phyloP scores from a whole-genome alignment of 768 basidiomycete genomes.

The Pulveroboletus sp. region DNA sequence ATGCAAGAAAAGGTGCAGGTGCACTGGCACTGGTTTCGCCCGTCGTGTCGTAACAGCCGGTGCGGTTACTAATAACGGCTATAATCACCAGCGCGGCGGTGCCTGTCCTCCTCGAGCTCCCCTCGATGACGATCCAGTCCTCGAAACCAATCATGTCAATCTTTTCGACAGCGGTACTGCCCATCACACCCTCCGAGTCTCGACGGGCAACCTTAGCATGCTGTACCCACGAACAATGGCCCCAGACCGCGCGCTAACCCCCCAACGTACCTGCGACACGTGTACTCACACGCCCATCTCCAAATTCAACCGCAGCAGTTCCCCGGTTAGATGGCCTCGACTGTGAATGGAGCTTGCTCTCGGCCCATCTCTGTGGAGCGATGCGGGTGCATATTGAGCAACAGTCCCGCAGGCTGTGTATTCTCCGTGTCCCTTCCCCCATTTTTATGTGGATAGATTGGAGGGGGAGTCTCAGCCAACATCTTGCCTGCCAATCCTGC shows the following conservation, averaged over 20 bases:
- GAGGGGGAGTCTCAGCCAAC: constrained; percentile 6
- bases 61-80: constrained; percentile 26
- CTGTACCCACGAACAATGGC: constrained; percentile 1
- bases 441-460: constrained; percentile 19
- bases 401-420: constrained; percentile 1
- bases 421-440: constrained; percentile 2
- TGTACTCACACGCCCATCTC: constrained; percentile 33
- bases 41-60: constrained; percentile 31
- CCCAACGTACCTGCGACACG: constrained; percentile 29
- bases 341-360: constrained; percentile 4
- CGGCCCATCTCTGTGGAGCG: constrained; percentile 14
- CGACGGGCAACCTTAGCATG: background rate
- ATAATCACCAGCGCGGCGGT: constrained; percentile 20
- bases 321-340: constrained; percentile 16
- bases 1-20: constrained; percentile 16
- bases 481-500: constrained; percentile 1
- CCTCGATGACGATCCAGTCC: constrained; percentile 10
- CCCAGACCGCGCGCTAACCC: constrained; percentile 25
- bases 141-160: background rate
- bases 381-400: constrained; percentile 4
- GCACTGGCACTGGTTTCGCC: constrained; percentile 31
- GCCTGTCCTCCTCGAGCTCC: constrained; percentile 7
- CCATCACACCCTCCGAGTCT: background rate
- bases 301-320: constrained; percentile 26
- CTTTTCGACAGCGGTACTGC: background rate